Evolutionary conservation across 805 yeast genomes (phyloP), one percentile per base, ranked within the genome.

Genomic region (Saccharomycodes ludwigii): DNA sequence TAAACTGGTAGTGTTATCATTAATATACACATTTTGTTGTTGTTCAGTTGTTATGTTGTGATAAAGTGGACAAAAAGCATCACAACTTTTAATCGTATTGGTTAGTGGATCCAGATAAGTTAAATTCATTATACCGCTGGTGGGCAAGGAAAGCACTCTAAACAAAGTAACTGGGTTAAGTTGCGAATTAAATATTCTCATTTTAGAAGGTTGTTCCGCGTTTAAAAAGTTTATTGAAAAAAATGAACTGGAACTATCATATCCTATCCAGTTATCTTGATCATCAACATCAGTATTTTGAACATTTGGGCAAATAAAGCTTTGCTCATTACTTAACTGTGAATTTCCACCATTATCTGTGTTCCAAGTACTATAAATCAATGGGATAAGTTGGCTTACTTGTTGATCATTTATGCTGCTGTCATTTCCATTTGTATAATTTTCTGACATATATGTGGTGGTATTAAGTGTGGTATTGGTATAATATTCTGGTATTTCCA

Each of bases 101-200:
- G 83, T 66, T 0, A 48, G 38, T 3, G 94, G 94, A 48, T 88
- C 88, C 15, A 80, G 59, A 46, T 85, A 91, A 0, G 93, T 73
- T 40, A 91, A 53, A 51, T 91, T 91, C 95, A 91, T 81, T 39
- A 88, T 88, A 41, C 96, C 83, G 42, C 76, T 68, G 9, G 85
- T 66, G 1, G 96, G 96, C 33, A 67, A 57, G 0, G 95, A 75
- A 24, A 78, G 59, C 5, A 91, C 59, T 45, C 95, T 67, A 51
- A 86, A 91, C 6, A 66, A 37, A 30, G 75, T 63, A 5, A 74
- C 66, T 31, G 66, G 54, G 22, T 59, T 61, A 6, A 56, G 48
- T 5, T 50, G 50, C 0, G 88, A 72, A 39, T 82, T 74, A 50
- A 71, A 80, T 4, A 91, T 48, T 33, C 95, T 60, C 10, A 83